Conservation (phyloP, 2,329 filamentous ascomycete species). For the Raffaelea ambrosiae region DNA sequence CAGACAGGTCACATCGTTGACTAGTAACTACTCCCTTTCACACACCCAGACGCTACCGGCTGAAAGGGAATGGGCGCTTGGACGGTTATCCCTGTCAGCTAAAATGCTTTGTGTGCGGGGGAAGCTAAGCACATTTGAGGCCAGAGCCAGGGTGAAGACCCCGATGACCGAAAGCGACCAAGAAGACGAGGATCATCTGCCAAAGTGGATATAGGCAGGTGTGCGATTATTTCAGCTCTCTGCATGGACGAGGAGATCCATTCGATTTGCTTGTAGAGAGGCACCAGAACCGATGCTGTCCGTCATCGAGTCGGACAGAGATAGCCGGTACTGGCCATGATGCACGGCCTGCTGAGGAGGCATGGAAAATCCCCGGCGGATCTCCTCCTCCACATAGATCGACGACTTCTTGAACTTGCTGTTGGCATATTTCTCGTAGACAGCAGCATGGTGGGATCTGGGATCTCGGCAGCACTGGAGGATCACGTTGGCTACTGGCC, state of each 20-base stretch:
- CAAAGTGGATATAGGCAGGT: too few species aligned
- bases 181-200: too few species aligned
- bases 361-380: slow-evolving; percentile 52
- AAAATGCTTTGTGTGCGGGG: too few species aligned
- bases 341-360: slow-evolving; percentile 21
- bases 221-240: slow-evolving; percentile 2
- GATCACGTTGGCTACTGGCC: slow-evolving; percentile 67
- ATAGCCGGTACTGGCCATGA: slow-evolving; percentile 5
- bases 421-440: slow-evolving; percentile 88
- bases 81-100: too few species aligned
- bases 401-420: slow-evolving; percentile 82
- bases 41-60: too few species aligned
- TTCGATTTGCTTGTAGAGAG: neutral
- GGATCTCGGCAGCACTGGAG: slow-evolving; percentile 82
- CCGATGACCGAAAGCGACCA: too few species aligned
- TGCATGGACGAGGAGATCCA: neutral
- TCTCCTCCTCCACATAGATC: slow-evolving; percentile 66
- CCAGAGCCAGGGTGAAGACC: too few species aligned
- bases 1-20: too few species aligned
- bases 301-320: slow-evolving; percentile 1
- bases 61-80: too few species aligned
- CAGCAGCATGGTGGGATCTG: slow-evolving; percentile 70
- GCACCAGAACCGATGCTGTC: slow-evolving; percentile 1
- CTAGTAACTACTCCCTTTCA: neutral
- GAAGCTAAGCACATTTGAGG: too few species aligned